These are phyloP conservation scores for Sarocladium brachiariae DNA, from an alignment of 2,329 filamentous ascomycete species.

Conservation along the genomic window DNA sequence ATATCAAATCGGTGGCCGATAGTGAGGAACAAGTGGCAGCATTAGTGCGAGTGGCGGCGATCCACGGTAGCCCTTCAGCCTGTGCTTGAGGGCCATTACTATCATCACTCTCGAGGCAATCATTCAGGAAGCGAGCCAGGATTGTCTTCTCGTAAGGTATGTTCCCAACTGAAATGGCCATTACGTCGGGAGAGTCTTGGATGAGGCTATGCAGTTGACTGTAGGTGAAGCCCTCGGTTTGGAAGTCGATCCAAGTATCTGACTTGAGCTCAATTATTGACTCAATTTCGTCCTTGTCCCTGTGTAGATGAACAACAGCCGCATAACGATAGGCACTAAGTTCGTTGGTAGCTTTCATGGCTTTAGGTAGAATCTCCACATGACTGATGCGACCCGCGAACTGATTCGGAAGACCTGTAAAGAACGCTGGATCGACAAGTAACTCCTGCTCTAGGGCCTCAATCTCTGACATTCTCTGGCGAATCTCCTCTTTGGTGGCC, in stretches of 20 bases:
- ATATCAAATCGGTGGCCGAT: constrained; percentile 14
- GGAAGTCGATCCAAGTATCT: constrained; percentile 17
- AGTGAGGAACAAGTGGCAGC: constrained; percentile 10
- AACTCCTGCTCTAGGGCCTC: constrained; percentile 15
- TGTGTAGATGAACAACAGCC: constrained; percentile 17
- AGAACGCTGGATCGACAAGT: constrained; percentile 18
- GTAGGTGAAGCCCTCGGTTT: constrained; percentile 7
- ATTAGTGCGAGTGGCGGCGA: constrained; percentile 2
- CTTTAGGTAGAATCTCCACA: constrained; percentile 23
- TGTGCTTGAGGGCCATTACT: neutral
- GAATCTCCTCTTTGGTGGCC: constrained; percentile 10
- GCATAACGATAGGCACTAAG: constrained; percentile 23
- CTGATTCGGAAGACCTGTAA: constrained; percentile 12
- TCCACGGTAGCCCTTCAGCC: constrained; percentile 9
- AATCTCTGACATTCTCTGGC: constrained; percentile 13
- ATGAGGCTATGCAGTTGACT: constrained; percentile 12
- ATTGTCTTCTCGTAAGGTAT: constrained; percentile 24
- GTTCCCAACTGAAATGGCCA: constrained; percentile 15
- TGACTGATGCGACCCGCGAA: constrained; percentile 16
- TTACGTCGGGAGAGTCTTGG: neutral
- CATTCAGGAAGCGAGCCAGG: constrained; percentile 19
- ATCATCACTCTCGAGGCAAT: constrained; percentile 8
- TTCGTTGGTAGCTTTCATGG: constrained; percentile 22
- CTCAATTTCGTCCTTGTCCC: neutral
- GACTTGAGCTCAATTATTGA: constrained; percentile 12